Percentiles rank a stretch among this genome's conserved stretches.
These are phyloP conservation scores for Bolboschoenoplectus hybrid DNA, from an alignment of 202 grass and related monocot genomes.

Conservation along the genomic window DNA sequence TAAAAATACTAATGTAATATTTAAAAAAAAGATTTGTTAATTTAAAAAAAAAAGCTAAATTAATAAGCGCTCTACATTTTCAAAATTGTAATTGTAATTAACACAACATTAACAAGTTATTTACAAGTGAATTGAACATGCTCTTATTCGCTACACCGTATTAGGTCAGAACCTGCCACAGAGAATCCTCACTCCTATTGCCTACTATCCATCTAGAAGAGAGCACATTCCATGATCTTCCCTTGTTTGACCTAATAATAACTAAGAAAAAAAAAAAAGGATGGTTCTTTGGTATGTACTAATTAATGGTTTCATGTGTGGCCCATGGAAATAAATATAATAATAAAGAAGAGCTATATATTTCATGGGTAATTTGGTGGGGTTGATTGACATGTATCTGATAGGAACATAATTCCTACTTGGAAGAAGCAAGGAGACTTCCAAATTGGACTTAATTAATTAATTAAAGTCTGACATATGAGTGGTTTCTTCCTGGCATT, in stretches of 20 bases:
- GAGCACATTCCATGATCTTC: conserved; percentile 1
- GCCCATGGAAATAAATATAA: background rate
- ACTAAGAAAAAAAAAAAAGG: background rate
- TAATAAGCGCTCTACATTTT: too few species aligned
- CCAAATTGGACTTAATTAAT: conserved; percentile 25
- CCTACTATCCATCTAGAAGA: conserved; percentile 7
- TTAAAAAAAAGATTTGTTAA: too few species aligned
- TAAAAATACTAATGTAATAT: too few species aligned
- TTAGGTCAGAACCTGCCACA: background rate
- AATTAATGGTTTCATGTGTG: conserved; percentile 27
- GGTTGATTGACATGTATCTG: conserved; percentile 14
- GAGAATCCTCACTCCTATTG: background rate
- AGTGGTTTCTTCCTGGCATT: background rate
- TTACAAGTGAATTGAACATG: too few species aligned
- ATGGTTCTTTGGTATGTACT: conserved; percentile 10
- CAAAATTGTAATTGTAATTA: too few species aligned
- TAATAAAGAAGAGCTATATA: conserved; percentile 18
- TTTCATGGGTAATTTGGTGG: conserved; percentile 31
- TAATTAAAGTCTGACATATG: conserved; percentile 11
- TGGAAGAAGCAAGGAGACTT: conserved; percentile 28
- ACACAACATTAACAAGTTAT: too few species aligned
- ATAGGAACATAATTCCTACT: conserved; percentile 27
- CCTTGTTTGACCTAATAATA: conserved; percentile 5
- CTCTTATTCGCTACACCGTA: background rate
- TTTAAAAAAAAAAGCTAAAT: too few species aligned